Conservation (phyloP, 192 early-diverging fungal genomes). For the Coemansia sp. region DNA sequence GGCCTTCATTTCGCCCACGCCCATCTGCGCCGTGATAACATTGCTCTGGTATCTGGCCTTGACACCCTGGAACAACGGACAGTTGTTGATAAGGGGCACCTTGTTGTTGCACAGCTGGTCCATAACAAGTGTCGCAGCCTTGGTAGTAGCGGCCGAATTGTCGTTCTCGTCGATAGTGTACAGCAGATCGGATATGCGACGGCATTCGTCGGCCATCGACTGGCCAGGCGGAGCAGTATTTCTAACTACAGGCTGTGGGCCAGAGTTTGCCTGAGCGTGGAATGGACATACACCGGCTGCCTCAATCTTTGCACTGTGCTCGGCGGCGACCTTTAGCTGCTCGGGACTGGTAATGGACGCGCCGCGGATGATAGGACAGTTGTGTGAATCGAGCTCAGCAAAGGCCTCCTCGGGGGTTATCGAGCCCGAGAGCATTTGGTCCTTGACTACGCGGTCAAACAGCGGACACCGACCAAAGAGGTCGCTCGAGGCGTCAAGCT, state of each 20-base stretch:
- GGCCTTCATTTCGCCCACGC: slow-evolving; percentile 51
- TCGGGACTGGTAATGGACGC: slow-evolving; percentile 47
- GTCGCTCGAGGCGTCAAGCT: not conserved
- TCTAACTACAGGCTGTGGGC: slow-evolving; percentile 13
- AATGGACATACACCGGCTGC: slow-evolving; percentile 29
- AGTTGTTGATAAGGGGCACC: slow-evolving; percentile 54
- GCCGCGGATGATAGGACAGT: slow-evolving; percentile 58
- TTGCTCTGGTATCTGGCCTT: slow-evolving; percentile 41
- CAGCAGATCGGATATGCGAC: slow-evolving; percentile 49
- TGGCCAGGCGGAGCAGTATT: slow-evolving; percentile 27
- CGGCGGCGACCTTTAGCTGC: slow-evolving; percentile 41
- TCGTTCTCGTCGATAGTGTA: slow-evolving; percentile 35
- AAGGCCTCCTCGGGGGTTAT: slow-evolving; percentile 53
- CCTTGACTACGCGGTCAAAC: slow-evolving; percentile 47
- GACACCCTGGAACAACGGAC: slow-evolving; percentile 52
- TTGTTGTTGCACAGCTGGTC: slow-evolving; percentile 38
- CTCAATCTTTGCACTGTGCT: slow-evolving; percentile 18
- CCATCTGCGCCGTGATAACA: slow-evolving; percentile 35
- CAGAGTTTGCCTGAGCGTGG: slow-evolving; percentile 28
- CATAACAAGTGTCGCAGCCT: slow-evolving; percentile 30
- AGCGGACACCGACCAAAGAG: slow-evolving; percentile 51
- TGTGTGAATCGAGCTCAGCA: slow-evolving; percentile 52
- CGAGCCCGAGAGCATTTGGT: slow-evolving; percentile 40
- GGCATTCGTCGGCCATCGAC: slow-evolving; percentile 58
- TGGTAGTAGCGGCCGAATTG: not conserved